Percentiles rank a stretch among this genome's conserved stretches.
Conservation (phyloP, 2,329 filamentous ascomycete species). For the Graphilbum ipis-grandicollis region DNA sequence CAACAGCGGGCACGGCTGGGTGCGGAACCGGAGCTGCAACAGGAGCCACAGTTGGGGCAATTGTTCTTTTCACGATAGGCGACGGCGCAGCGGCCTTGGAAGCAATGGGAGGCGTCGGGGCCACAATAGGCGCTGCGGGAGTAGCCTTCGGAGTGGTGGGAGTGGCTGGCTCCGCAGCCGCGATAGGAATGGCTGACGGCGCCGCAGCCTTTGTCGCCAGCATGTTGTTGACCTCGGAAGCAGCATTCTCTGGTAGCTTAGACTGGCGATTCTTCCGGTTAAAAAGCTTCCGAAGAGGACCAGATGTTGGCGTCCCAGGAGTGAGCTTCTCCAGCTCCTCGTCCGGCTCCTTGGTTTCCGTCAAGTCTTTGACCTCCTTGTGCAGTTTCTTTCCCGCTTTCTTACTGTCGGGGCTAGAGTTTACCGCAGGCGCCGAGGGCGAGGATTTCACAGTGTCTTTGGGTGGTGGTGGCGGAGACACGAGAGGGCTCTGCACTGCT, state of each 20-base stretch:
- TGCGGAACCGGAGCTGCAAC: constrained; percentile 1
- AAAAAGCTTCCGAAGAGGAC: constrained; percentile 49
- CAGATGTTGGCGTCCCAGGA: constrained; percentile 5
- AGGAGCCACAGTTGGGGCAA: neutral
- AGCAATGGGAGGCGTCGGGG: neutral
- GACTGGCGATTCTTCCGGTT: constrained; percentile 42
- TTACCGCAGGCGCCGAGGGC: constrained; percentile 15
- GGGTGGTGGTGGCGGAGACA: constrained; percentile 18
- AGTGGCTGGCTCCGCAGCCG: constrained; percentile 8
- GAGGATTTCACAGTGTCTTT: constrained; percentile 17
- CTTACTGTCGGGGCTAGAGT: constrained; percentile 25
- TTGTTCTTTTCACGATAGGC: no score
- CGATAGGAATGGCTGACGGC: neutral
- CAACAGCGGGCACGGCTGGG: constrained; percentile 6
- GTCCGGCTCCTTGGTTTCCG: constrained; percentile 18
- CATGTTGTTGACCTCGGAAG: constrained; percentile 32
- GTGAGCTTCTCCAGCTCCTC: constrained; percentile 10
- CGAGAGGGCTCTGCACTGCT: neutral
- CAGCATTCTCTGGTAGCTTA: constrained; percentile 37
- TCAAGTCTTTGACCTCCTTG: constrained; percentile 25
- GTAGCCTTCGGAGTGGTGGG: neutral
- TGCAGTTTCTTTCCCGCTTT: constrained; percentile 36
- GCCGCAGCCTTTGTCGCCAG: constrained; percentile 19
- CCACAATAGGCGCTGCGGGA: neutral
- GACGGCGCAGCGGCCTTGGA: neutral